phyloP scores from a whole-genome alignment of 2,329 filamentous ascomycete genomes.

The Colletotrichum cereale region DNA sequence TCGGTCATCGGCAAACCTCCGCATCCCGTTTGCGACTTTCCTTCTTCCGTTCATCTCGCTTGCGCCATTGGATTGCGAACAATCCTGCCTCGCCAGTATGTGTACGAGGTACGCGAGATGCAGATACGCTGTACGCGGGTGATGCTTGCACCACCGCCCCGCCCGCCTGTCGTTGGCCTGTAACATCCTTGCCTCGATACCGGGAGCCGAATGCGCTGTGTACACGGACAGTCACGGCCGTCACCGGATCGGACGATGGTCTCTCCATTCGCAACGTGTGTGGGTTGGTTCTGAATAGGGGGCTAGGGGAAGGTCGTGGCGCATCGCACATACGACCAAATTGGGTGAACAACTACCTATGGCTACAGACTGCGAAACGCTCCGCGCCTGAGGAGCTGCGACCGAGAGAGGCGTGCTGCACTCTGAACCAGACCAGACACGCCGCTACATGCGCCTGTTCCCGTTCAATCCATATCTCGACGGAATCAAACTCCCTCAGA shows the following conservation, averaged over 20 bases:
- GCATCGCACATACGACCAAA: slow-evolving; percentile 21
- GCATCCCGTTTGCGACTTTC: slow-evolving; percentile 4
- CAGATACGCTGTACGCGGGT: slow-evolving; percentile 23
- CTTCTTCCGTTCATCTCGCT: not conserved
- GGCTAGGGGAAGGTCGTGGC: not conserved
- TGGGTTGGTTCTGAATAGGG: not conserved
- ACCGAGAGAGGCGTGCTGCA: slow-evolving; percentile 2
- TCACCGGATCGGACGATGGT: slow-evolving; percentile 21
- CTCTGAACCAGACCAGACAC: slow-evolving; percentile 8
- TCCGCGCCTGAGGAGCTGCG: slow-evolving; percentile 30
- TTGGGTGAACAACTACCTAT: slow-evolving; percentile 2
- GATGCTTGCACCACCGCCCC: not conserved
- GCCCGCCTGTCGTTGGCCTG: not conserved
- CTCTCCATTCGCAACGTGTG: not conserved
- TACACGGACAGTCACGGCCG: slow-evolving; percentile 27
- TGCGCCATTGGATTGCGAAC: not conserved
- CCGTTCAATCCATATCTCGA: slow-evolving; percentile 15
- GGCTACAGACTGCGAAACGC: slow-evolving; percentile 30
- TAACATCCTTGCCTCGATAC: not conserved
- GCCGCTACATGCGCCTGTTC: not conserved
- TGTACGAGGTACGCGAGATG: slow-evolving; percentile 13
- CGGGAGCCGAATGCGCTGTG: not conserved
- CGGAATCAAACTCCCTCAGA: slow-evolving; percentile 1
- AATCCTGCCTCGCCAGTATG: slow-evolving; percentile 9
- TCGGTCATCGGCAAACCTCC: slow-evolving; percentile 29